Evolutionary conservation across 441 rosid species (phyloP).

Genomic region (Populus hybrid): DNA sequence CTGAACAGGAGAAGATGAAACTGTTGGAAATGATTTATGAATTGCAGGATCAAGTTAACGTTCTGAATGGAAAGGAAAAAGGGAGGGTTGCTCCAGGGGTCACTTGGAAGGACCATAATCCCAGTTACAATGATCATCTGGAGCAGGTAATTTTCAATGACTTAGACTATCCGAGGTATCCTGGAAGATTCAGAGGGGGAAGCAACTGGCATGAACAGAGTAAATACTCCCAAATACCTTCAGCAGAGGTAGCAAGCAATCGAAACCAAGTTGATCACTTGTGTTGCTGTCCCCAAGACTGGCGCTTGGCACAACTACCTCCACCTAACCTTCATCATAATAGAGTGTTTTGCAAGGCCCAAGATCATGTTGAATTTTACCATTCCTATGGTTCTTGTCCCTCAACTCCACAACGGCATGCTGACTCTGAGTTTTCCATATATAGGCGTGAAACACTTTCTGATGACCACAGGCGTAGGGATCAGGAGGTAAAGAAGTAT

Average conservation of each 20-base stretch:
- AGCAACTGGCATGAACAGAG: conserved; percentile 35
- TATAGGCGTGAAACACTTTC: conserved; percentile 43
- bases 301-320: conserved; percentile 45
- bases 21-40: conserved; percentile 59
- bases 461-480: conserved; percentile 49
- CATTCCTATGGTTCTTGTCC: conserved; percentile 43
- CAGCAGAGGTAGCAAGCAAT: conserved; percentile 38
- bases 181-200: conserved; percentile 28
- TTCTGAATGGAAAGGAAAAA: conserved; percentile 31
- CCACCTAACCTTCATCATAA: conserved; percentile 25
- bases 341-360: conserved; percentile 24
- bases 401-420: conserved; percentile 56
- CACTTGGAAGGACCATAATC: conserved; percentile 26
- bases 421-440: conserved; percentile 36
- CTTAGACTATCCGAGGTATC: conserved; percentile 20
- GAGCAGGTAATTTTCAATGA: conserved; percentile 20
- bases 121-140: conserved; percentile 18
- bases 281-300: conserved; percentile 37
- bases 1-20: conserved; percentile 52
- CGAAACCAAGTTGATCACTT: conserved; percentile 35
- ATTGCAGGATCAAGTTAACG: conserved; percentile 55
- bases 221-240: conserved; percentile 32
- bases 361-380: conserved; percentile 30
- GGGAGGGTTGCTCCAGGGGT: conserved; percentile 33
- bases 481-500: too few relatives aligned